These are phyloP conservation scores for Fusarium sterilihyphosum DNA, from an alignment of 2,329 filamentous ascomycete species.

Conservation along the genomic window DNA sequence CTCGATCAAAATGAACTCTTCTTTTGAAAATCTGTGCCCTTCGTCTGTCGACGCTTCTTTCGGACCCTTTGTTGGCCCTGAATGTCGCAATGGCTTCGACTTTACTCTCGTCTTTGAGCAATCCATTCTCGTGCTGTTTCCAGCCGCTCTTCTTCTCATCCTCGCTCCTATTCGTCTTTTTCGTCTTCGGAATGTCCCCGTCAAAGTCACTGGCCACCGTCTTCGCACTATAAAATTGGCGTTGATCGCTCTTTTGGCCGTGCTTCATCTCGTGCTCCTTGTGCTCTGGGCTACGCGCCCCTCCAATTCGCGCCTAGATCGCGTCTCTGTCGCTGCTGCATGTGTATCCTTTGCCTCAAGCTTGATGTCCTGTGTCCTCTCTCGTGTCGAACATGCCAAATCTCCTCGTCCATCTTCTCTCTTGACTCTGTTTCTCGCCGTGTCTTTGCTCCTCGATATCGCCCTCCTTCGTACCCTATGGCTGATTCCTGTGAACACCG, in stretches of 20 bases:
- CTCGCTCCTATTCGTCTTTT: conserved; percentile 46
- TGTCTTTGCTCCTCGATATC: conserved; percentile 48
- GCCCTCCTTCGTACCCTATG: conserved; percentile 50
- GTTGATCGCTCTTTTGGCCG: conserved; percentile 41
- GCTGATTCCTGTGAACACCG: conserved; percentile 35
- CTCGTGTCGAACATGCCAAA: conserved; percentile 47
- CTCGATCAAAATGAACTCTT: conserved; percentile 38
- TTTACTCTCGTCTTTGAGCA: conserved; percentile 60
- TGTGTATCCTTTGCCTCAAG: conserved; percentile 47
- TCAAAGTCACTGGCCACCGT: conserved; percentile 38
- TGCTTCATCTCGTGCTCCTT: conserved; percentile 47
- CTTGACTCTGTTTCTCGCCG: conserved; percentile 48
- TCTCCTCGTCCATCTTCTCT: conserved; percentile 47
- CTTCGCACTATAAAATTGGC: conserved; percentile 45
- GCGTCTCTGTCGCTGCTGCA: conserved; percentile 46
- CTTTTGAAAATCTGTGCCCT: conserved; percentile 23
- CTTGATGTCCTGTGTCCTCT: conserved; percentile 46
- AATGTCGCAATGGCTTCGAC: conserved; percentile 57
- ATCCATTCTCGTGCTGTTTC: conserved; percentile 47
- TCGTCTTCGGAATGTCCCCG: conserved; percentile 39
- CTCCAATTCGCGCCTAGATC: conserved; percentile 30
- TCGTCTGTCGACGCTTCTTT: conserved; percentile 40
- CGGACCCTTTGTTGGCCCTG: conserved; percentile 36
- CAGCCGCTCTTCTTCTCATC: conserved; percentile 46
- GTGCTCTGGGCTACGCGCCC: conserved; percentile 45